A percentile compares a stretch with the other conserved stretches of the same genome.
These are phyloP conservation scores for Daldinia vernicosa DNA, from an alignment of 495 filamentous ascomycete genomes.

Conservation along the genomic window DNA sequence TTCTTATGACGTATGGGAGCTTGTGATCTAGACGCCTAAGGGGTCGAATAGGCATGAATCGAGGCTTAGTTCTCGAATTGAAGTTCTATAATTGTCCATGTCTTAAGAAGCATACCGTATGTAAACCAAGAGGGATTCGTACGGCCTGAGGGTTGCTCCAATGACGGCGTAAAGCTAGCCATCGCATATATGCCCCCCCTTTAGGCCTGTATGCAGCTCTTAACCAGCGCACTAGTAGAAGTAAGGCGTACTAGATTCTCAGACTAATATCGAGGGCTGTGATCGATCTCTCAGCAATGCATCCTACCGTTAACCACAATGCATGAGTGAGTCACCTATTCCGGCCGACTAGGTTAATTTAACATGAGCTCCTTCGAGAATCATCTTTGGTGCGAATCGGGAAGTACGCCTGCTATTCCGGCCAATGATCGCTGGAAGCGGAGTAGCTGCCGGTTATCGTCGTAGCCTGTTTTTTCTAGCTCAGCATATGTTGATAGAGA, in stretches of 20 bases:
- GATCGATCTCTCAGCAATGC: slow-evolving; percentile 18
- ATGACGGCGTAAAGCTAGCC: slow-evolving; percentile 3
- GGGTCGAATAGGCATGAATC: slow-evolving; percentile 1
- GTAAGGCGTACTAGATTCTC: slow-evolving; percentile 2
- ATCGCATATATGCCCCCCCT: slow-evolving; percentile 8
- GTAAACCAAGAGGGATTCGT: slow-evolving; percentile 10
- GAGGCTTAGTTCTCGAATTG: slow-evolving; percentile 13
- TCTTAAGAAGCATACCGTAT: slow-evolving; percentile 13
- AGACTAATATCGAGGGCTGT: slow-evolving; percentile 7
- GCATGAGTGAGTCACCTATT: slow-evolving; percentile 27
- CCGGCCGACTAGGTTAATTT: slow-evolving; percentile 24
- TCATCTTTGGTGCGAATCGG: slow-evolving; percentile 27
- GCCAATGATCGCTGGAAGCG: slow-evolving; percentile 22
- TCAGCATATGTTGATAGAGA: slow-evolving; percentile 14
- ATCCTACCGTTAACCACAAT: slow-evolving; percentile 7
- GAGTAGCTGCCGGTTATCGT: slow-evolving; percentile 14
- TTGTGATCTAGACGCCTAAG: not conserved
- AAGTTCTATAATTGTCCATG: not conserved
- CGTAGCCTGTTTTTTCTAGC: slow-evolving; percentile 14
- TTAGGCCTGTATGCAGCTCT: slow-evolving; percentile 20
- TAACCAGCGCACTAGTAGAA: not conserved
- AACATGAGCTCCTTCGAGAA: slow-evolving; percentile 25
- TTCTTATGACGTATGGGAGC: slow-evolving; percentile 27
- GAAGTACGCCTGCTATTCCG: slow-evolving; percentile 16
- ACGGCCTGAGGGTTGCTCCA: slow-evolving; percentile 4